phyloP scores from a whole-genome alignment of 768 basidiomycete species.

The Termitomyces sp. region DNA sequence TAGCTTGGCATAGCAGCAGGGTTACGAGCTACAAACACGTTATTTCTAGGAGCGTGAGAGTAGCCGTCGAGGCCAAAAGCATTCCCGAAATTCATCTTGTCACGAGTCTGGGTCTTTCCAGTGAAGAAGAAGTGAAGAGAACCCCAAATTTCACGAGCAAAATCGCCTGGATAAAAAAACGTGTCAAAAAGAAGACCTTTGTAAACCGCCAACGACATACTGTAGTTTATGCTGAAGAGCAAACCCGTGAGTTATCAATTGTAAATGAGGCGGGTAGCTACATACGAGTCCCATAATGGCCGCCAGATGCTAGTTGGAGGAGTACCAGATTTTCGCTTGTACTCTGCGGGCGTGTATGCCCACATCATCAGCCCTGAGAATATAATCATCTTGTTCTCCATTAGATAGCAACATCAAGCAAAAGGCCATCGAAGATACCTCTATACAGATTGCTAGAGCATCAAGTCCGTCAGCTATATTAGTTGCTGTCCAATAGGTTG shows the following conservation, averaged over 20 bases:
- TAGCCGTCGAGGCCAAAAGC: conserved; percentile 30
- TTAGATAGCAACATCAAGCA: not conserved
- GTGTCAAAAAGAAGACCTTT: not conserved
- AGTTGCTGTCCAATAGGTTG: conserved; percentile 74
- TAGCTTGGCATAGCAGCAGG: conserved; percentile 13
- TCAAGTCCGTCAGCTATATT: conserved; percentile 84
- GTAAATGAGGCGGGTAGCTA: conserved; percentile 20
- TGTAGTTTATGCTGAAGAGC: conserved; percentile 26
- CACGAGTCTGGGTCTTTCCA: conserved; percentile 21
- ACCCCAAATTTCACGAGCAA: conserved; percentile 53
- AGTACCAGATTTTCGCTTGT: conserved; percentile 36
- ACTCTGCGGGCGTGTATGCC: conserved; percentile 75
- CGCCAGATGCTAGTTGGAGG: conserved; percentile 55
- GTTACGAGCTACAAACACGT: conserved; percentile 1
- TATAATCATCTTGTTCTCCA: conserved; percentile 63
- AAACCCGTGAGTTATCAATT: not conserved
- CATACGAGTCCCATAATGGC: conserved; percentile 66
- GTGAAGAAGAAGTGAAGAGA: conserved; percentile 59
- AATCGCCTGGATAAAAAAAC: conserved; percentile 43
- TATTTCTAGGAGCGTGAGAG: not conserved
- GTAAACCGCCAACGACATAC: conserved; percentile 9
- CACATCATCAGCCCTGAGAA: conserved; percentile 77
- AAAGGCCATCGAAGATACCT: conserved; percentile 37
- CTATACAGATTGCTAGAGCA: conserved; percentile 77
- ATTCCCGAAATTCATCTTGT: conserved; percentile 26